A percentile compares a stretch with the other conserved stretches of the same genome.
These are phyloP conservation scores for Naganishia onofrii DNA, from an alignment of 768 basidiomycete genomes.

Conservation along the genomic window DNA sequence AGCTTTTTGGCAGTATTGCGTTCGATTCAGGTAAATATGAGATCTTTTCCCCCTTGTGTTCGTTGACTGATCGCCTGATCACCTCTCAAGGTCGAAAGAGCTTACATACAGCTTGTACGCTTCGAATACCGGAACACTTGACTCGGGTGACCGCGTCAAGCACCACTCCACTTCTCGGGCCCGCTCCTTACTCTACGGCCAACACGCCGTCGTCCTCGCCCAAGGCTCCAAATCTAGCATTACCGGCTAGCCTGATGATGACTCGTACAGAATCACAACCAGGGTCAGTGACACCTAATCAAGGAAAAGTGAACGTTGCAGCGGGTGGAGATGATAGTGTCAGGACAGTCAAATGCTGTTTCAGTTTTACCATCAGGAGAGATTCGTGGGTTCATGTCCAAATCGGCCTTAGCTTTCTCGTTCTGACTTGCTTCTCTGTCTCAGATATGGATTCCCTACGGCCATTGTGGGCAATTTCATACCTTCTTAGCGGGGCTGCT, in stretches of 20 bases:
- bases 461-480: slow-evolving; percentile 9
- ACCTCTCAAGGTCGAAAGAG: slow-evolving; percentile 39
- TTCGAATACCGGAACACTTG: slow-evolving; percentile 45
- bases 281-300: slow-evolving; percentile 11
- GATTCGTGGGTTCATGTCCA: slow-evolving; percentile 40
- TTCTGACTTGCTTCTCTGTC: not conserved
- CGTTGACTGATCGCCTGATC: not conserved
- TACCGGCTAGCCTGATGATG: slow-evolving; percentile 13
- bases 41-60: not conserved
- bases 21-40: slow-evolving; percentile 46
- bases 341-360: slow-evolving; percentile 48
- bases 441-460: slow-evolving; percentile 43
- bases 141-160: slow-evolving; percentile 30
- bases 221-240: slow-evolving; percentile 8
- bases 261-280: not conserved
- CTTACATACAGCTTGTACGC: slow-evolving; percentile 44
- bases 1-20: slow-evolving; percentile 46
- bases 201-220: slow-evolving; percentile 18
- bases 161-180: slow-evolving; percentile 28
- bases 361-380: slow-evolving; percentile 52
- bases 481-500: not conserved
- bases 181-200: slow-evolving; percentile 9
- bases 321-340: slow-evolving; percentile 37
- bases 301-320: not conserved
- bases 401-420: not conserved